Evolutionary conservation across 176 grass and related monocot species (phyloP).

Genomic region (Triticum dicoccoides): DNA sequence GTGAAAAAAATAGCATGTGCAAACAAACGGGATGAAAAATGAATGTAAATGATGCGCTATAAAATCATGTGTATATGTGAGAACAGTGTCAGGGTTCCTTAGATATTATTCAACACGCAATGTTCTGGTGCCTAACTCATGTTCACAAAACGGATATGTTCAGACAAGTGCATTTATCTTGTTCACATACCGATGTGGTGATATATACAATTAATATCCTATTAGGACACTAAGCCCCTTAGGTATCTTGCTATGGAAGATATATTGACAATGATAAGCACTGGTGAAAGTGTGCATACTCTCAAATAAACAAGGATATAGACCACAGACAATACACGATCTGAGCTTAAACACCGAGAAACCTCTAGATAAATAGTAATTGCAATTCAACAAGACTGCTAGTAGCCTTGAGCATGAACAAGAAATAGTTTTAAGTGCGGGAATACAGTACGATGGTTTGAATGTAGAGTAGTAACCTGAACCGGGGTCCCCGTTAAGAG

Average conservation of each 20-base stretch:
- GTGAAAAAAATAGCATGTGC: background rate
- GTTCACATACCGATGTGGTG: background rate
- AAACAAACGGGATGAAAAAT: slow-evolving; percentile 22
- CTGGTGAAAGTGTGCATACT: slow-evolving; percentile 4
- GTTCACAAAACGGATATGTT: background rate
- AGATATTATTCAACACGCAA: background rate
- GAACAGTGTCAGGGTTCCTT: background rate
- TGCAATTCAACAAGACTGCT: background rate
- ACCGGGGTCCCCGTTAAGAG: slow-evolving; percentile 98
- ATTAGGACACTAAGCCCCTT: slow-evolving; percentile 2
- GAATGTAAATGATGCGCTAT: background rate
- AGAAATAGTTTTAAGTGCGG: background rate
- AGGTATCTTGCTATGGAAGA: background rate
- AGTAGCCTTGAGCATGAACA: background rate
- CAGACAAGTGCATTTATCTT: slow-evolving; percentile 2
- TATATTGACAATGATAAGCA: slow-evolving; percentile 13
- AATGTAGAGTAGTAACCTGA: slow-evolving; percentile 60
- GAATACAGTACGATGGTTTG: background rate
- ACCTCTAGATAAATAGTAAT: background rate
- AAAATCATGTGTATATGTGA: background rate
- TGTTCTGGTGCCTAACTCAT: background rate
- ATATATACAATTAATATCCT: slow-evolving; percentile 1
- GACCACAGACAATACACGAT: background rate
- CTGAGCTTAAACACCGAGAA: background rate
- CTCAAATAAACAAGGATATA: slow-evolving; percentile 4